A percentile compares a stretch with the other conserved stretches of the same genome.
Conservation (phyloP, 2,329 filamentous ascomycete species). For the Fusarium miscanthi region DNA sequence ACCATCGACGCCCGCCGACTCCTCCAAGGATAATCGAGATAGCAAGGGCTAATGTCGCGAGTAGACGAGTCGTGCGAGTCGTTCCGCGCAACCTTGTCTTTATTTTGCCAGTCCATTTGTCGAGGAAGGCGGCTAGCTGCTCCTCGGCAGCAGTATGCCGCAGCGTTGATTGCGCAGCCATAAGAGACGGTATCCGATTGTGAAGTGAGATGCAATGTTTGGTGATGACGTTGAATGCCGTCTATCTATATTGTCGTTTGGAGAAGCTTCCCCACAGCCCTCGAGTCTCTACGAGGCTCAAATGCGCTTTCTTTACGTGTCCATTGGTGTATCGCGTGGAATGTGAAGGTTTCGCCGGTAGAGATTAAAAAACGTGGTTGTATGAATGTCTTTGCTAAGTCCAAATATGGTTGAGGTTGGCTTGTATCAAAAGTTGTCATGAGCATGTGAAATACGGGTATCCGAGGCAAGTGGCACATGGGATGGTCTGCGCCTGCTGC, state of each 20-base stretch:
- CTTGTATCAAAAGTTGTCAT: constrained; percentile 20
- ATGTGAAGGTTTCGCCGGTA: constrained; percentile 2
- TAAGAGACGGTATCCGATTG: constrained; percentile 51
- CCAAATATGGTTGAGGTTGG: constrained; percentile 23
- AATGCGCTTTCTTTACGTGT: constrained; percentile 27
- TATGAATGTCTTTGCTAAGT: constrained; percentile 6
- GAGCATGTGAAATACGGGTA: constrained; percentile 46
- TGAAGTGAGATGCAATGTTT: constrained; percentile 2
- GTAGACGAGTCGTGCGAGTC: constrained; percentile 76
- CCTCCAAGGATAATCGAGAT: constrained; percentile 82
- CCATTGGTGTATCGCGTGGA: constrained; percentile 25
- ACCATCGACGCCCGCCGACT: constrained; percentile 83
- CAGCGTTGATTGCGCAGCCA: constrained; percentile 91
- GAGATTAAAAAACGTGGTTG: not conserved
- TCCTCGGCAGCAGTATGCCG: constrained; percentile 73
- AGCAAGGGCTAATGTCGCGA: constrained; percentile 80
- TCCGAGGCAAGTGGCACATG: constrained; percentile 47
- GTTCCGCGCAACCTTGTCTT: constrained; percentile 69
- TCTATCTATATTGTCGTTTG: constrained; percentile 1
- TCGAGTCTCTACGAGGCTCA: constrained; percentile 35
- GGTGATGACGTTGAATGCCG: constrained; percentile 26
- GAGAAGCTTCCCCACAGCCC: constrained; percentile 39
- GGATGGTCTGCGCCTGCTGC: constrained; percentile 25
- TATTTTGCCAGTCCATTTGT: constrained; percentile 67
- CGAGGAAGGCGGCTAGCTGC: constrained; percentile 71